phyloP scores from a whole-genome alignment of 2,329 filamentous ascomycete species.

The Fusarium torreyae region DNA sequence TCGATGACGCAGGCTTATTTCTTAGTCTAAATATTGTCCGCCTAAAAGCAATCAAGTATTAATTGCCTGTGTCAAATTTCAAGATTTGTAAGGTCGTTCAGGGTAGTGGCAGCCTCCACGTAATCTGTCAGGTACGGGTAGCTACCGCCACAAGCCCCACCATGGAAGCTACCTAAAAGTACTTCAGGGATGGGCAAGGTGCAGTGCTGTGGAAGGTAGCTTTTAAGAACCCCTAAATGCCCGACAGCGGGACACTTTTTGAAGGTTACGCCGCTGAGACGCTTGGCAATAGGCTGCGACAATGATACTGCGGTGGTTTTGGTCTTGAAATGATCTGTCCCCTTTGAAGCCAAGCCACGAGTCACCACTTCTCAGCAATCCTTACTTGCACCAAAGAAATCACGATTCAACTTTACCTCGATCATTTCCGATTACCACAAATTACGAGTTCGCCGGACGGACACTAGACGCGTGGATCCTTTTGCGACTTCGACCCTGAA shows the following conservation, averaged over 20 bases:
- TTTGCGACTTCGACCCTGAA: constrained; percentile 45
- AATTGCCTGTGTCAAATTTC: background rate
- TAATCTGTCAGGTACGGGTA: constrained; percentile 36
- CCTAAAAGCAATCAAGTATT: too few relatives aligned
- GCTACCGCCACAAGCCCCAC: constrained; percentile 16
- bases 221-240: background rate
- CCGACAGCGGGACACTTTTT: constrained; percentile 19
- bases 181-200: background rate
- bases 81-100: constrained; percentile 10
- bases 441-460: constrained; percentile 41
- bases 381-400: constrained; percentile 15
- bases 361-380: constrained; percentile 30
- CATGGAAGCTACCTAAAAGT: constrained; percentile 9
- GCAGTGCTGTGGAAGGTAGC: background rate
- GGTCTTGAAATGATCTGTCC: constrained; percentile 47
- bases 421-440: background rate
- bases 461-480: constrained; percentile 37
- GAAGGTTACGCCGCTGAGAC: constrained; percentile 22
- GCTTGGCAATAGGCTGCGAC: constrained; percentile 43
- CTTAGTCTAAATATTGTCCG: too few relatives aligned
- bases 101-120: constrained; percentile 39
- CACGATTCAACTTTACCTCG: background rate
- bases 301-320: constrained; percentile 39
- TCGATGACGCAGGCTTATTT: too few relatives aligned
- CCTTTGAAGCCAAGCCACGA: constrained; percentile 34